Percentiles rank a stretch among this genome's conserved stretches.
phyloP scores from a whole-genome alignment of 768 basidiomycete species.

The Pleurotus djamor region DNA sequence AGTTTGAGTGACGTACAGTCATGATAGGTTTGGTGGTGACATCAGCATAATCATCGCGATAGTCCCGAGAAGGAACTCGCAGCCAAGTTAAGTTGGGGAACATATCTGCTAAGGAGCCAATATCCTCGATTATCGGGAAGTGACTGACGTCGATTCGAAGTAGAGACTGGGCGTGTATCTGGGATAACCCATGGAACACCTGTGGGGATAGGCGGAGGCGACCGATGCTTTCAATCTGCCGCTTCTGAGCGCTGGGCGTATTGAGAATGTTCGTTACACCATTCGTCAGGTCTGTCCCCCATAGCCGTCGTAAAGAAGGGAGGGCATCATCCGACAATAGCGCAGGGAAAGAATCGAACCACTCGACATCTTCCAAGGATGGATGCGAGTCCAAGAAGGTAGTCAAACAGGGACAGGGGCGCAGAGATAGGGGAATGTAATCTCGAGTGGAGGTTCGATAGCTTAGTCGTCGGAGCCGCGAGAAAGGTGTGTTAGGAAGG shows the following conservation, averaged over 20 bases:
- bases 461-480: neutral
- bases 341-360: conserved; percentile 1
- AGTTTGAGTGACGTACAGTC: neutral
- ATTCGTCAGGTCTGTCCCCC: neutral
- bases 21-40: neutral
- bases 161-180: neutral
- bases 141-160: conserved; percentile 2
- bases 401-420: neutral
- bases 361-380: neutral
- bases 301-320: neutral
- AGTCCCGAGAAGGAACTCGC: neutral
- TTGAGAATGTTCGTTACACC: conserved; percentile 1
- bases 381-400: conserved; percentile 1
- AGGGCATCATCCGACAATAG: neutral
- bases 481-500: neutral
- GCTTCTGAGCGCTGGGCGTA: neutral
- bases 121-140: conserved; percentile 2
- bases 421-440: neutral
- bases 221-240: conserved; percentile 1
- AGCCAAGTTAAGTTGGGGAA: conserved; percentile 3
- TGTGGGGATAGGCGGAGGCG: neutral
- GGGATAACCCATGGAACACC: neutral
- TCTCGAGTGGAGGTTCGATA: neutral
- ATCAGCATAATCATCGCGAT: neutral
- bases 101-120: neutral